Base-by-base conservation (phyloP, 2,329 filamentous ascomycete genomes). In the Proliferodiscus dingleyae region DNA sequence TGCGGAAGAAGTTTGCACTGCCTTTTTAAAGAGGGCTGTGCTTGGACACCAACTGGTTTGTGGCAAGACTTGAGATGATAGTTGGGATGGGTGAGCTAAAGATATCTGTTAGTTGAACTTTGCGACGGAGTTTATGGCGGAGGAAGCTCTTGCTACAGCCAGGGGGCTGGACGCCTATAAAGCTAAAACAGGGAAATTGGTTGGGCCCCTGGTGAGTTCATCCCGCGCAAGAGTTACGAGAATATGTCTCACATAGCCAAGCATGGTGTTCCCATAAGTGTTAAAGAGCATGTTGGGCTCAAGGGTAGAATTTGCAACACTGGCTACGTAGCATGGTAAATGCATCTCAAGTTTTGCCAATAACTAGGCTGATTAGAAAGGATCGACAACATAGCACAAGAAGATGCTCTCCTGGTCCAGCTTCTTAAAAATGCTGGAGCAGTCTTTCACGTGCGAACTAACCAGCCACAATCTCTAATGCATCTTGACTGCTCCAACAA, bases 401-500 rank as follows among this genome's bases (percentile, higher is more conserved):
- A 48, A 30, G 51, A 53, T 37, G 37, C 45, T 11, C 39, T 43
- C 11, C 30, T 53, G 7, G 39, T 53, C 9, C 39, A 28, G 8
- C 36, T 42, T 9, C 24, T 47, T 8, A 45, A 45, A 26, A 46
- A 46, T 9, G 46, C 47, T 10, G 75, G 75, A 2, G 68, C 68
- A 3, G 69, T 87, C 0, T 66, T 82, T 23, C 82, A 85, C 50
- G 72, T 76, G 49, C 85, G 85, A 63, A 85, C 83, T 1, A 85
- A 84, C 52, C 69, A 85, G 2, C 81, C 83, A 1, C 74, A 78
- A 47, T 73, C 73, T 0, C 61, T 78, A 47, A 68, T 68, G 45
- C 38, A 33, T 24, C 21, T 38, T 2, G 80, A 83, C 55, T 73
- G 69, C 7, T 69, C 73, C 33, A 83, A 82, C 60, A 74, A 81